Evolutionary conservation across 2,329 filamentous ascomycete genomes (phyloP).

Genomic region (Dactylonectria macrodidyma): DNA sequence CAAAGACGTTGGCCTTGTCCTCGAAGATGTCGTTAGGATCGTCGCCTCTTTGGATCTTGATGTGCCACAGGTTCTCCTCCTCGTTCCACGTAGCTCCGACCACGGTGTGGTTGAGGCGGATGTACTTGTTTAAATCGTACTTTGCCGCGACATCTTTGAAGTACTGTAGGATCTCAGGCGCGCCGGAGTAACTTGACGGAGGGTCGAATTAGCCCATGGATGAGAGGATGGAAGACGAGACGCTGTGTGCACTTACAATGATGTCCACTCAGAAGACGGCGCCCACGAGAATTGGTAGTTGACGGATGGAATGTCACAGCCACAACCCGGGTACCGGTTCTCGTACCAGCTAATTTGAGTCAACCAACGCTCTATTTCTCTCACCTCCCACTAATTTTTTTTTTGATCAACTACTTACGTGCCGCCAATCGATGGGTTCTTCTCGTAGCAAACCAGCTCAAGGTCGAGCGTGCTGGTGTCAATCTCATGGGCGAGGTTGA

Average conservation of each 20-base stretch:
- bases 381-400: neutral
- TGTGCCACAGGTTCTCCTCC: constrained; percentile 28
- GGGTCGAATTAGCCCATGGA: neutral
- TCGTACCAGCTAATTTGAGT: constrained; percentile 31
- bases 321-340: constrained; percentile 43
- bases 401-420: constrained; percentile 3
- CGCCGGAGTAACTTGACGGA: constrained; percentile 27
- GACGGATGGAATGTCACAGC: constrained; percentile 43
- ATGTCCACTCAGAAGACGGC: constrained; percentile 31
- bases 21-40: constrained; percentile 24
- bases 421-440: constrained; percentile 43
- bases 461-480: constrained; percentile 38
- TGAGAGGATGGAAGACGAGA: too few species aligned
- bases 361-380: neutral
- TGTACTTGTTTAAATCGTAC: constrained; percentile 40
- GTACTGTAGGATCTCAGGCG: constrained; percentile 44
- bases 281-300: constrained; percentile 44
- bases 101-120: constrained; percentile 39
- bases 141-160: constrained; percentile 44
- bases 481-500: constrained; percentile 48
- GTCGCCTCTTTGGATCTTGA: constrained; percentile 26
- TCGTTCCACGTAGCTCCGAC: constrained; percentile 39
- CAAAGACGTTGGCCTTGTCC: constrained; percentile 30
- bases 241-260: constrained; percentile 9
- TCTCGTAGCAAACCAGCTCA: constrained; percentile 47